Conservation (phyloP, 2,329 filamentous ascomycete genomes). For the Diaporthe eres region DNA sequence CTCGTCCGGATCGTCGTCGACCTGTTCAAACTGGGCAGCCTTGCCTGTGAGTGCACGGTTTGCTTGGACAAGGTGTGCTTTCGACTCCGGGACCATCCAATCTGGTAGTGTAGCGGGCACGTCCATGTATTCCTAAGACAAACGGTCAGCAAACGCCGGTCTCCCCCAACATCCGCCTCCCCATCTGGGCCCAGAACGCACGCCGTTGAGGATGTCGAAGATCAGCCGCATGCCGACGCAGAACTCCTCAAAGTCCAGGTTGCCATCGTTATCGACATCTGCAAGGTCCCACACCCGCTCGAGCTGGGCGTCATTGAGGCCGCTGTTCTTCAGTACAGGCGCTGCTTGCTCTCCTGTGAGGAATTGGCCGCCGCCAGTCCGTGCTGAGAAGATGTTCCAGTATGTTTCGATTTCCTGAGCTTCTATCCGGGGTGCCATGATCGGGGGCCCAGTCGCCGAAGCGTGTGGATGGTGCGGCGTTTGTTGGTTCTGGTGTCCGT, state of each 20-base stretch:
- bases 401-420: constrained; percentile 75
- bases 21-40: constrained; percentile 85
- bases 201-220: constrained; percentile 96
- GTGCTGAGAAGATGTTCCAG: constrained; percentile 74
- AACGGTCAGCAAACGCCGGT: constrained; percentile 15
- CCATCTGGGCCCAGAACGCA: constrained; percentile 59
- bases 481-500: constrained; percentile 11
- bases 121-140: constrained; percentile 82
- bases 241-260: constrained; percentile 99
- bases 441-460: constrained; percentile 36
- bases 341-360: constrained; percentile 74
- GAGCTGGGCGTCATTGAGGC: constrained; percentile 80
- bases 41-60: constrained; percentile 83
- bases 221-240: constrained; percentile 99
- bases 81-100: constrained; percentile 97
- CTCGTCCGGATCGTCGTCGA: constrained; percentile 86
- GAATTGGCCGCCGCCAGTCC: constrained; percentile 72
- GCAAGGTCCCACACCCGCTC: constrained; percentile 97
- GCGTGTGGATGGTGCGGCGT: not conserved
- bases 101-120: constrained; percentile 90
- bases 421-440: constrained; percentile 74
- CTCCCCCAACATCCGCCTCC: constrained; percentile 13
- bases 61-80: constrained; percentile 90
- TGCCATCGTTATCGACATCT: constrained; percentile 97
- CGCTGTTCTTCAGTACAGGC: constrained; percentile 75